A percentile compares a stretch with the other conserved stretches of the same genome.
phyloP scores from a whole-genome alignment of 192 early-diverging fungal species.

The Piromyces sp. region DNA sequence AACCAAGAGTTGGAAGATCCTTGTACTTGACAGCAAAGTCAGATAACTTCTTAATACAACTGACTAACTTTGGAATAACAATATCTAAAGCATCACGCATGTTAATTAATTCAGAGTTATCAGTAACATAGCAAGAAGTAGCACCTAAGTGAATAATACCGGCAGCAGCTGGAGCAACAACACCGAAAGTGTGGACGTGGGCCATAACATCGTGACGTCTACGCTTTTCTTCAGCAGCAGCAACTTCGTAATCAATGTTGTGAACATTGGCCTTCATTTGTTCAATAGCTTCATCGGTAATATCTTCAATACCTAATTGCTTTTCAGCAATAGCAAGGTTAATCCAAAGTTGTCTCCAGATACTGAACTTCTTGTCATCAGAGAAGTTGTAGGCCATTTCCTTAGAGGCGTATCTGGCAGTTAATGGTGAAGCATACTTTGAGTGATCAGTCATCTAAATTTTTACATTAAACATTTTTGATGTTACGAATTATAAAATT shows the following conservation, averaged over 20 bases:
- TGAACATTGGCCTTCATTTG: constrained; percentile 76
- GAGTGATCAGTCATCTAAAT: constrained; percentile 39
- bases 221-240: constrained; percentile 77
- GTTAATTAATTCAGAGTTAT: constrained; percentile 96
- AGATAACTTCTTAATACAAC: constrained; percentile 58
- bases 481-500: no score
- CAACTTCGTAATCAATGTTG: constrained; percentile 80
- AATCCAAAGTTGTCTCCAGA: constrained; percentile 91
- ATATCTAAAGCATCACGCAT: constrained; percentile 88
- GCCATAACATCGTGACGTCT: constrained; percentile 98
- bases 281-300: constrained; percentile 66
- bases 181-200: constrained; percentile 92
- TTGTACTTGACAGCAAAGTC: constrained; percentile 64
- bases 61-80: constrained; percentile 70
- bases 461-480: background rate
- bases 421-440: constrained; percentile 88
- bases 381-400: constrained; percentile 95
- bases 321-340: constrained; percentile 75
- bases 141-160: constrained; percentile 95
- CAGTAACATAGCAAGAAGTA: constrained; percentile 97
- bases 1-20: constrained; percentile 82
- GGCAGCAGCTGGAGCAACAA: constrained; percentile 68
- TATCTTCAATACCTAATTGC: constrained; percentile 74
- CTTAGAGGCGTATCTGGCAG: constrained; percentile 86
- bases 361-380: constrained; percentile 86